These are phyloP conservation scores for Capronia americana DNA, from an alignment of 2,329 filamentous ascomycete species.

Conservation along the genomic window DNA sequence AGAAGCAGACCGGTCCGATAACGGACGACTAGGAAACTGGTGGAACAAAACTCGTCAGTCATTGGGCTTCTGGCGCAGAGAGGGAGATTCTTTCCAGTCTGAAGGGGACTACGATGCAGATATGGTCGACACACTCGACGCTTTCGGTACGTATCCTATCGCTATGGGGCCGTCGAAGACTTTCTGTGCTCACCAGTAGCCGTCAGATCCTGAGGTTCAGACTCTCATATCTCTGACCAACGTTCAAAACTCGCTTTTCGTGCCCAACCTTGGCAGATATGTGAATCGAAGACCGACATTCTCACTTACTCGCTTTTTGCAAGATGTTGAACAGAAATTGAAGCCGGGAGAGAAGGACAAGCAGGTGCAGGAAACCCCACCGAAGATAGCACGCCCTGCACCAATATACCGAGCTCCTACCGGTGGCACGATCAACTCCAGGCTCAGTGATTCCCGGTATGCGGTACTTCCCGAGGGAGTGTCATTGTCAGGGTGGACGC, in stretches of 20 bases:
- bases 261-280: slow-evolving; percentile 14
- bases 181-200: slow-evolving; percentile 15
- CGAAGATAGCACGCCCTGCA: slow-evolving; percentile 13
- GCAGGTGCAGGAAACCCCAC: slow-evolving; percentile 2
- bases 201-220: slow-evolving; percentile 17
- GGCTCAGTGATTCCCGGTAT: slow-evolving; percentile 21
- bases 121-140: slow-evolving; percentile 18
- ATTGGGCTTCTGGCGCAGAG: neutral
- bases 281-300: slow-evolving; percentile 19
- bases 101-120: slow-evolving; percentile 16
- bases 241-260: slow-evolving; percentile 18
- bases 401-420: slow-evolving; percentile 16
- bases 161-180: neutral
- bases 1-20: neutral
- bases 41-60: slow-evolving; percentile 11
- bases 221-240: slow-evolving; percentile 17
- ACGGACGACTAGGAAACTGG: slow-evolving; percentile 5
- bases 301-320: slow-evolving; percentile 15
- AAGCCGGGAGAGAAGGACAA: slow-evolving; percentile 17
- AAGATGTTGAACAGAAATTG: slow-evolving; percentile 18
- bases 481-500: slow-evolving; percentile 16
- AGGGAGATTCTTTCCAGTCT: slow-evolving; percentile 6
- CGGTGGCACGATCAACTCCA: slow-evolving; percentile 14
- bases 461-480: slow-evolving; percentile 18
- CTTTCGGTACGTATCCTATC: slow-evolving; percentile 8